These are phyloP conservation scores for Tetrapisispora taiwanensis DNA, from an alignment of 805 yeast species.

Conservation along the genomic window DNA sequence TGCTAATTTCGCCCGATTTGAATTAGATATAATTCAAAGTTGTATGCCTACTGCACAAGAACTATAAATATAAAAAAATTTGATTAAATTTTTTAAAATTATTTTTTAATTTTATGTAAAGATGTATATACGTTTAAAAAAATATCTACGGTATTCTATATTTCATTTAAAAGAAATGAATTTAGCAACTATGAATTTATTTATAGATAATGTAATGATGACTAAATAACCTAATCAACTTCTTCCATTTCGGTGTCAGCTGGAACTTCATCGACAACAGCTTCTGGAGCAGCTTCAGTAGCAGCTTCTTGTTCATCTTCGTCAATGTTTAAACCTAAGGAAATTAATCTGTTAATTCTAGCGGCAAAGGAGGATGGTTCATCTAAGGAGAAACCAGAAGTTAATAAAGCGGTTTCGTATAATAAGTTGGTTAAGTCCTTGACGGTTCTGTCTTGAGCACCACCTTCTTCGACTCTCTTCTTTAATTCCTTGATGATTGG, in stretches of 20 bases:
- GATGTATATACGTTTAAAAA: background rate
- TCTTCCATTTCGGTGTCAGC: constrained; percentile 98
- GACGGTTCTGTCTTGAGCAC: constrained; percentile 97
- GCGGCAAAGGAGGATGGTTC: constrained; percentile 97
- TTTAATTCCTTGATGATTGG: constrained; percentile 91
- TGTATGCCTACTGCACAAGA: too few species aligned
- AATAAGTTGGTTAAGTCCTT: constrained; percentile 93
- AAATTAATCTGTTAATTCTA: constrained; percentile 96
- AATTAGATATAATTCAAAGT: too few species aligned
- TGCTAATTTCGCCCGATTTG: too few species aligned
- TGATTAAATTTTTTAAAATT: background rate
- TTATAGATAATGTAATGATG: background rate
- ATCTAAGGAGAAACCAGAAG: constrained; percentile 97
- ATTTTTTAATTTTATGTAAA: background rate
- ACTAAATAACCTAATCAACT: constrained; percentile 56
- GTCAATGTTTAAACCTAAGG: constrained; percentile 96
- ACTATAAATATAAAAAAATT: too few species aligned
- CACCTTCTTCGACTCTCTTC: constrained; percentile 92
- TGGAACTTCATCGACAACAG: constrained; percentile 45
- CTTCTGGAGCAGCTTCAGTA: constrained; percentile 39
- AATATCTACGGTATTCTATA: background rate
- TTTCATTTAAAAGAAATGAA: background rate
- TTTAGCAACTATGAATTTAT: background rate
- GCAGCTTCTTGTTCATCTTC: constrained; percentile 54
- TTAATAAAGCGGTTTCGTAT: constrained; percentile 95